Percentiles rank a stretch among this genome's conserved stretches.
Conservation (phyloP, 176 grass and related monocot genomes). For the Eremochloa ophiuroides region DNA sequence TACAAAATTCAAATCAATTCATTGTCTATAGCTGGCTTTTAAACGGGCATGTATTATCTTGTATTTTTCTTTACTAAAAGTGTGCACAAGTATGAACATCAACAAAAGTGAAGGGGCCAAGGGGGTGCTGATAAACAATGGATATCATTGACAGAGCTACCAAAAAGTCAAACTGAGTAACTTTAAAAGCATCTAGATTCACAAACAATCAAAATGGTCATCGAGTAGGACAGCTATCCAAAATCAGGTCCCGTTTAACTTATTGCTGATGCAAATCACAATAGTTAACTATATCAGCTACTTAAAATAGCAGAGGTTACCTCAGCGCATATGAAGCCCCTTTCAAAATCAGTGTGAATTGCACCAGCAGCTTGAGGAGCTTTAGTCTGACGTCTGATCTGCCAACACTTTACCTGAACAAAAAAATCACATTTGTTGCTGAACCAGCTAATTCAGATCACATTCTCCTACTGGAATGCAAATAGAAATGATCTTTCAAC, state of each 20-base stretch:
- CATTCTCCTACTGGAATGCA: not conserved
- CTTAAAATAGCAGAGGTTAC: conserved; percentile 20
- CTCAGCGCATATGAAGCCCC: conserved; percentile 97
- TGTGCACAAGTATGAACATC: not conserved
- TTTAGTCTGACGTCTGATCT: conserved; percentile 88
- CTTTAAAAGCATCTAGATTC: not conserved
- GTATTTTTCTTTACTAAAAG: not conserved
- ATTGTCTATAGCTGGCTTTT: not conserved
- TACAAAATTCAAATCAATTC: not conserved
- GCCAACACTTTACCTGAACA: conserved; percentile 96
- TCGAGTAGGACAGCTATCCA: not conserved
- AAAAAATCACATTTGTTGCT: not conserved
- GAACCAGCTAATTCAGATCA: conserved; percentile 10
- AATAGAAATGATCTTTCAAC: not conserved
- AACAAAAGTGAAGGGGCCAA: not conserved
- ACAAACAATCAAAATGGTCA: not conserved
- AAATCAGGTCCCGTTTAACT: not conserved
- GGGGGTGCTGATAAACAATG: not conserved
- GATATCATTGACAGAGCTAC: not conserved
- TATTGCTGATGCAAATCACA: not conserved
- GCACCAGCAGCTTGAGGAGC: conserved; percentile 95
- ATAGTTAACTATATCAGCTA: not conserved
- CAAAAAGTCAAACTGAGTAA: not conserved
- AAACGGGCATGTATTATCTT: not conserved
- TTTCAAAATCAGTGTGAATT: conserved; percentile 98